Percentiles rank a stretch among this genome's conserved stretches.
Conservation (phyloP, 805 yeast genomes). For the Starmerella ratchasimensis region DNA sequence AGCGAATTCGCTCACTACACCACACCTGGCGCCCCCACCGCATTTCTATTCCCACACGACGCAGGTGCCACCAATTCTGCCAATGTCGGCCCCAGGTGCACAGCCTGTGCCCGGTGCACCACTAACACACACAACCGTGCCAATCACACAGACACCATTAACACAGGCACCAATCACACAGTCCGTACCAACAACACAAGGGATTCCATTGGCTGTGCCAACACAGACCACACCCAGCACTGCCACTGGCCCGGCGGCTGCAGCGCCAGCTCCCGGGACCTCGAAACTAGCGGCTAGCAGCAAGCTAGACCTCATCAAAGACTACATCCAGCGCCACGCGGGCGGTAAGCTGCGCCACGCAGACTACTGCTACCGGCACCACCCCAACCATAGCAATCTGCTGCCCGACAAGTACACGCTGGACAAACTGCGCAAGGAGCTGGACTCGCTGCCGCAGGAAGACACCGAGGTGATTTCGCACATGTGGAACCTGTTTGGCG, state of each 20-base stretch:
- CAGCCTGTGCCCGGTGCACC: neutral
- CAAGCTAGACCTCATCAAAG: conserved; percentile 12
- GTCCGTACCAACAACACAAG: too few species aligned
- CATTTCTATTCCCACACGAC: too few species aligned
- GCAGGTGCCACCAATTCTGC: too few species aligned
- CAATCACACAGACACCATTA: too few species aligned
- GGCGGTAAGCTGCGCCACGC: conserved; percentile 8
- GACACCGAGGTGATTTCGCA: conserved; percentile 70
- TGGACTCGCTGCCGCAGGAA: conserved; percentile 36
- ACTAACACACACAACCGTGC: neutral
- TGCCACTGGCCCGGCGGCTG: neutral
- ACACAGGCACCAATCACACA: too few species aligned
- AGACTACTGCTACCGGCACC: conserved; percentile 75
- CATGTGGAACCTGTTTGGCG: conserved; percentile 72
- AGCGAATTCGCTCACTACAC: too few species aligned
- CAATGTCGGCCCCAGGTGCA: neutral
- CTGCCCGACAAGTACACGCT: conserved; percentile 42
- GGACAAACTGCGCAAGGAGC: conserved; percentile 43
- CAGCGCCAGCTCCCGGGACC: neutral
- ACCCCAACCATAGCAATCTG: conserved; percentile 36
- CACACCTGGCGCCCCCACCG: too few species aligned
- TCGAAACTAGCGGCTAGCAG: conserved; percentile 13
- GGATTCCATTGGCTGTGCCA: too few species aligned
- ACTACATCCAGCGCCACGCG: conserved; percentile 17
- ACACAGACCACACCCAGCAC: neutral